Conservation (phyloP, 2,329 filamentous ascomycete genomes). For the Metarhizium guizhouense region DNA sequence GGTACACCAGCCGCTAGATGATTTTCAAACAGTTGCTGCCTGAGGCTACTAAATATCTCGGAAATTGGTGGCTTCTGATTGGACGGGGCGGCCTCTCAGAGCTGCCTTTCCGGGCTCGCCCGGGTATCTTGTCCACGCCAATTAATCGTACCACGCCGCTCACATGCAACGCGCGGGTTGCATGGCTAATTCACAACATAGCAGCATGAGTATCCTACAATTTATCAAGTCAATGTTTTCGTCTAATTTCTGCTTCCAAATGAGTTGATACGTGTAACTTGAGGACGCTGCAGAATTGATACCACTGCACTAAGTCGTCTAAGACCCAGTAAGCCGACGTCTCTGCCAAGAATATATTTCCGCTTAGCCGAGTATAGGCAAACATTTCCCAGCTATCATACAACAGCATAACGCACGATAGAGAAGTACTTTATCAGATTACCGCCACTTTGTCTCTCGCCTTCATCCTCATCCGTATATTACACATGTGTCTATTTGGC, state of each 20-base stretch:
- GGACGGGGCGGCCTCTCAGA: conserved; percentile 19
- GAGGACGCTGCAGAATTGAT: no score
- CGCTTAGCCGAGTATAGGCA: no score
- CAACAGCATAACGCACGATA: no score
- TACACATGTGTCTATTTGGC: not conserved
- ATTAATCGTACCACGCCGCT: not conserved
- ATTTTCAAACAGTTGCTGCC: conserved; percentile 31
- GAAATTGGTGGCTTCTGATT: conserved; percentile 41
- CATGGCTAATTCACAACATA: not conserved
- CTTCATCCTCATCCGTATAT: not conserved
- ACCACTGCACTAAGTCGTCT: no score
- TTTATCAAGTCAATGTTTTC: not conserved
- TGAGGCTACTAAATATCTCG: conserved; percentile 34
- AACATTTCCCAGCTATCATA: no score
- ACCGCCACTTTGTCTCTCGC: not conserved
- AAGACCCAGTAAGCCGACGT: no score
- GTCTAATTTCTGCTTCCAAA: no score
- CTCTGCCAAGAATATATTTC: no score
- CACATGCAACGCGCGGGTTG: not conserved
- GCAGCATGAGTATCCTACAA: not conserved
- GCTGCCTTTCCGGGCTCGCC: conserved; percentile 18
- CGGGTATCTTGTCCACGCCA: conserved; percentile 9
- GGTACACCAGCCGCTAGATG: conserved; percentile 13
- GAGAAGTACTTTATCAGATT: no score
- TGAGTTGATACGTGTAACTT: no score